Conservation (phyloP, 1,284 basidiomycete species). For the Ceratobasidium sp. region DNA sequence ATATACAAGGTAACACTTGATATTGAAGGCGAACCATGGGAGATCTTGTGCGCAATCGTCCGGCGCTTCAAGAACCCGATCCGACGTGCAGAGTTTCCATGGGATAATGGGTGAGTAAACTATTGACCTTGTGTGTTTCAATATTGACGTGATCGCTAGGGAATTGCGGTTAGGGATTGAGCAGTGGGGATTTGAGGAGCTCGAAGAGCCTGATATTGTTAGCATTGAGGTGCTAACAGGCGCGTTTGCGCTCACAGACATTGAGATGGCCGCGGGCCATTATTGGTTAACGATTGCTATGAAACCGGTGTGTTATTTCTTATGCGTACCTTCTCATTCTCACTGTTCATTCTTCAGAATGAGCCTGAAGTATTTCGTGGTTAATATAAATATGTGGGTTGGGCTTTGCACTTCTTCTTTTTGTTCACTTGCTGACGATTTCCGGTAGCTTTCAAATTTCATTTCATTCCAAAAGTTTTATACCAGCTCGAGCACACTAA, state of each 20-base stretch:
- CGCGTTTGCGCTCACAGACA: neutral
- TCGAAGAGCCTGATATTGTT: neutral
- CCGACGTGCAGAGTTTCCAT: no score
- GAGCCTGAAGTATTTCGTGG: no score
- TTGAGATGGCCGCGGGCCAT: neutral
- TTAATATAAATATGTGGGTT: no score
- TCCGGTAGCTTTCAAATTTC: no score
- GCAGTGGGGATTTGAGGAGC: neutral
- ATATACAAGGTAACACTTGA: neutral
- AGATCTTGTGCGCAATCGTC: neutral
- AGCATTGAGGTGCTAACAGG: neutral
- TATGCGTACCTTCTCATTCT: neutral
- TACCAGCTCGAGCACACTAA: no score
- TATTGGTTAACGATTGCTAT: slow-evolving; percentile 18
- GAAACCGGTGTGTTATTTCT: neutral
- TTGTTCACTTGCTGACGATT: no score
- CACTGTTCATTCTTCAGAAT: no score
- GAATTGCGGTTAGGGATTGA: neutral
- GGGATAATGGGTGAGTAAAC: neutral
- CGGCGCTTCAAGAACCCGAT: neutral
- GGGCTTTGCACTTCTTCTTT: no score
- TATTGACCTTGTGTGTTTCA: neutral
- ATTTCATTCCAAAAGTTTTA: no score
- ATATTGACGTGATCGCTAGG: neutral
- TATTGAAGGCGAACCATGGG: neutral